Percentiles rank a stretch among this genome's conserved stretches.
phyloP scores from a whole-genome alignment of 257 asterid species.

The Ajuga chamaepitys region DNA sequence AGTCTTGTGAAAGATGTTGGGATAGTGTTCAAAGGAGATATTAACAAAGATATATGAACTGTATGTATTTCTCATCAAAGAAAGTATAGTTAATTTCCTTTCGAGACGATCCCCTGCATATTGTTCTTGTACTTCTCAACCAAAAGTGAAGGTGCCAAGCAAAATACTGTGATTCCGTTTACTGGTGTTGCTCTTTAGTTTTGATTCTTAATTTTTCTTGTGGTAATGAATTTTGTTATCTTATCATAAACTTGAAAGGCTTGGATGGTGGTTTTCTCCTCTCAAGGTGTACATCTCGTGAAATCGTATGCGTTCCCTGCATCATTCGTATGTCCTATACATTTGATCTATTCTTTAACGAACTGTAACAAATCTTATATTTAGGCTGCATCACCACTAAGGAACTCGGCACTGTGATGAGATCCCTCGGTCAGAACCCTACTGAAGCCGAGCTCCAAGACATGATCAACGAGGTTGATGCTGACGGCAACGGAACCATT shows the following conservation, averaged over 20 bases:
- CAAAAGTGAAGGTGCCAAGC: not conserved
- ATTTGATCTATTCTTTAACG: not conserved
- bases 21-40: not conserved
- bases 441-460: slow-evolving; percentile 67
- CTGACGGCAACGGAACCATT: slow-evolving; percentile 59
- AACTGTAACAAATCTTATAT: not conserved
- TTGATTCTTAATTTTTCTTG: slow-evolving; percentile 3
- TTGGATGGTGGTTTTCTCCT: no score
- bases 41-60: not conserved
- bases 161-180: not conserved
- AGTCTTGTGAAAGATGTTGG: not conserved
- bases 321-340: not conserved
- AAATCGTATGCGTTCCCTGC: no score
- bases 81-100: not conserved
- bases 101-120: not conserved
- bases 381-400: slow-evolving; percentile 67
- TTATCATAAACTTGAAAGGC: no score
- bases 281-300: no score
- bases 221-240: not conserved
- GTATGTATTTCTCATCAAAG: not conserved
- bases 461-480: slow-evolving; percentile 61
- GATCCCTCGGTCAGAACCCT: slow-evolving; percentile 60
- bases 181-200: not conserved
- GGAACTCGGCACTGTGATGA: slow-evolving; percentile 68
- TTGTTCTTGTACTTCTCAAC: not conserved